phyloP scores from a whole-genome alignment of 2,329 filamentous ascomycete genomes.

The Diaporthe sp. region DNA sequence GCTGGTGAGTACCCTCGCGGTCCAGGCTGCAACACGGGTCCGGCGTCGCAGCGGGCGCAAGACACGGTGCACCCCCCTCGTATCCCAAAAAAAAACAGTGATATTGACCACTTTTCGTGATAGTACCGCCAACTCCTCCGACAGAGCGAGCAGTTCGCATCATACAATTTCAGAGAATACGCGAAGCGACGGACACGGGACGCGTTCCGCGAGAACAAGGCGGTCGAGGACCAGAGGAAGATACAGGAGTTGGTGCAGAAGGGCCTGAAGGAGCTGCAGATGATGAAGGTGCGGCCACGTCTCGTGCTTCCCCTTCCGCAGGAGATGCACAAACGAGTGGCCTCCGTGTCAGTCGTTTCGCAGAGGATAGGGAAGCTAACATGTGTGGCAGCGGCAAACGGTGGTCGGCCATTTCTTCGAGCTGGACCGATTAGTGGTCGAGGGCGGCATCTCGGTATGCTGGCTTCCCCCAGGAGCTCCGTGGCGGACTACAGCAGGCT shows the following conservation, averaged over 20 bases:
- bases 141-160: conserved; percentile 86
- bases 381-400: conserved; percentile 82
- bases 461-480: conserved; percentile 1
- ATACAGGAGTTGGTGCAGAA: conserved; percentile 92
- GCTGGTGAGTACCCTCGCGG: conserved; percentile 58
- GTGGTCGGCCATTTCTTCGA: conserved; percentile 96
- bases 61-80: background rate
- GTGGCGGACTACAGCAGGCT: conserved; percentile 23
- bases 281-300: conserved; percentile 81
- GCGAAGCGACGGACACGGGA: conserved; percentile 91
- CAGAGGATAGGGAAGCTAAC: conserved; percentile 32
- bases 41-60: background rate
- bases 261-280: conserved; percentile 86
- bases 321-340: conserved; percentile 1
- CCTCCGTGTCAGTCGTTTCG: background rate
- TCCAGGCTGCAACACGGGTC: conserved; percentile 33
- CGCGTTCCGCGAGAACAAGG: conserved; percentile 85
- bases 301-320: background rate
- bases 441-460: conserved; percentile 83
- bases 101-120: conserved; percentile 21
- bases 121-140: conserved; percentile 94
- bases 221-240: conserved; percentile 78
- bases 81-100: conserved; percentile 18
- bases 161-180: conserved; percentile 99
- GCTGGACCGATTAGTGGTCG: conserved; percentile 90